A percentile compares a stretch with the other conserved stretches of the same genome.
Evolutionary conservation across 108 stramenopile genomes (phyloP).

Genomic region (Cyclostephanos tholiformis): DNA sequence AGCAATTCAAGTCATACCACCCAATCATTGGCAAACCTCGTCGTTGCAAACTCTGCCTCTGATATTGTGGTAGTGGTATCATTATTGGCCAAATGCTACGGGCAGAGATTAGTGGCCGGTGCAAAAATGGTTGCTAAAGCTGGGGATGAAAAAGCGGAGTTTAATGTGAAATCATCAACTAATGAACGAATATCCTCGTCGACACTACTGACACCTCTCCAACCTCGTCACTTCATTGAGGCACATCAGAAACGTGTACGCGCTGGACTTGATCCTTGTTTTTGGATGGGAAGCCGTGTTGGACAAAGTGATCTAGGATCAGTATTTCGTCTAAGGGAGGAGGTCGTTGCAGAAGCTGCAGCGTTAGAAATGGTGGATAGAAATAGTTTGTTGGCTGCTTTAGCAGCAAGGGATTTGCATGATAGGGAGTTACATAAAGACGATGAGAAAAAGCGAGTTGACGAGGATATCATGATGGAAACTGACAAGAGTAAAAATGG

Average conservation of each 20-base stretch:
- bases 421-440: slow-evolving; percentile 43
- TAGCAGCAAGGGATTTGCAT: slow-evolving; percentile 65
- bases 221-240: slow-evolving; percentile 58
- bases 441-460: slow-evolving; percentile 4
- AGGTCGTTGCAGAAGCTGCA: slow-evolving; percentile 43
- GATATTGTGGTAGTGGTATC: slow-evolving; percentile 76
- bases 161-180: not conserved
- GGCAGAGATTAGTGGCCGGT: slow-evolving; percentile 74
- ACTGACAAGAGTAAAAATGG: slow-evolving; percentile 8
- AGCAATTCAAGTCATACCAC: not conserved
- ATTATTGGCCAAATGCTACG: slow-evolving; percentile 78
- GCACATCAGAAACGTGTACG: slow-evolving; percentile 57
- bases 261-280: slow-evolving; percentile 80
- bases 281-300: slow-evolving; percentile 60
- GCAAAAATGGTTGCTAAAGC: slow-evolving; percentile 56
- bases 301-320: not conserved
- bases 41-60: slow-evolving; percentile 64
- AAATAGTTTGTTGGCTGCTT: slow-evolving; percentile 44
- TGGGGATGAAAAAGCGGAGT: slow-evolving; percentile 14
- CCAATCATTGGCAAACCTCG: slow-evolving; percentile 59
- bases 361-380: slow-evolving; percentile 39
- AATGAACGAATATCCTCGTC: not conserved
- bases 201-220: slow-evolving; percentile 32
- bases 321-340: slow-evolving; percentile 9
- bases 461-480: slow-evolving; percentile 5